phyloP scores from a whole-genome alignment of 208 protist genomes.

The Trichomonas gallinae region DNA sequence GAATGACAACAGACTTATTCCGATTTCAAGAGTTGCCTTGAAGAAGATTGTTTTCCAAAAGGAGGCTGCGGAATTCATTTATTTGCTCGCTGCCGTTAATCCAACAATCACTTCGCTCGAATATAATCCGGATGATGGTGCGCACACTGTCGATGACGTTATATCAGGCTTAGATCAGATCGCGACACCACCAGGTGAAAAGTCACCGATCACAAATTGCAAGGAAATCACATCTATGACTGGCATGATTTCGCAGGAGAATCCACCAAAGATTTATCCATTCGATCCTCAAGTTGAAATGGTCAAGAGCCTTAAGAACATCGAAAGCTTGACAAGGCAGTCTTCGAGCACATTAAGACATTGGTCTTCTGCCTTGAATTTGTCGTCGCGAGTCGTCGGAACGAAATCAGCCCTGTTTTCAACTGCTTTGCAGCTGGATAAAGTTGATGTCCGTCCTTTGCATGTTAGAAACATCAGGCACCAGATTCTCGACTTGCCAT shows the following conservation, averaged over 20 bases:
- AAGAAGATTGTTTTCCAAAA: background rate
- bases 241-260: background rate
- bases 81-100: background rate
- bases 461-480: background rate
- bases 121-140: background rate
- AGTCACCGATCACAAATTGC: background rate
- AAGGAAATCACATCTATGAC: background rate
- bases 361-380: background rate
- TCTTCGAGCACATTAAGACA: background rate
- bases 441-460: background rate
- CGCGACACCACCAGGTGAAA: background rate
- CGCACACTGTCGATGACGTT: background rate
- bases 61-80: background rate
- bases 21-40: background rate
- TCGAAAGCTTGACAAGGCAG: background rate
- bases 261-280: constrained; percentile 9
- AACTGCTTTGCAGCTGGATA: background rate
- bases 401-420: background rate
- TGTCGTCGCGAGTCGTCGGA: background rate
- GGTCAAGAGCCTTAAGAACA: background rate
- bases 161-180: background rate
- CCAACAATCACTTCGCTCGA: background rate
- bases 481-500: background rate
- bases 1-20: background rate
- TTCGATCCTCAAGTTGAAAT: background rate